Percentiles rank a stretch among this genome's conserved stretches.
These are phyloP conservation scores for Cardamine chenopodiifolia DNA, from an alignment of 345 rosid genomes.

Conservation along the genomic window DNA sequence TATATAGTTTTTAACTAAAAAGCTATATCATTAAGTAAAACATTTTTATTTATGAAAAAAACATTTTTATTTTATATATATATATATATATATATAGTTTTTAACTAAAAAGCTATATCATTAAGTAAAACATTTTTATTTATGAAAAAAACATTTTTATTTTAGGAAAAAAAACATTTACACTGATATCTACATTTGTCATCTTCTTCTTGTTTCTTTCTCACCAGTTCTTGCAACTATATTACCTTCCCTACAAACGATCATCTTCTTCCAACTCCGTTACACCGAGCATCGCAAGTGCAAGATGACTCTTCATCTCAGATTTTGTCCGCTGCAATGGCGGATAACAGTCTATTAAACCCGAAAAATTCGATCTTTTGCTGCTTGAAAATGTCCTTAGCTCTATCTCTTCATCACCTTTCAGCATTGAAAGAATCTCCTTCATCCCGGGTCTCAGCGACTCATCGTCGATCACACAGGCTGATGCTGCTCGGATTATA, in stretches of 20 bases:
- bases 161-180: background rate
- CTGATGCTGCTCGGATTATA: conserved; percentile 79
- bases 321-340: conserved; percentile 64
- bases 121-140: too few relatives aligned
- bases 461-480: conserved; percentile 71
- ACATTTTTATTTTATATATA: too few relatives aligned
- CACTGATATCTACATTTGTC: background rate
- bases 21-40: too few relatives aligned
- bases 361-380: conserved; percentile 59
- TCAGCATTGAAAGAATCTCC: conserved; percentile 57
- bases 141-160: background rate
- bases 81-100: too few relatives aligned
- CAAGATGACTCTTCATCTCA: conserved; percentile 86
- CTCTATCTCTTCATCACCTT: conserved; percentile 53
- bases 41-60: too few relatives aligned
- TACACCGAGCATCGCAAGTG: conserved; percentile 89
- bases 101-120: too few relatives aligned
- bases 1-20: too few relatives aligned
- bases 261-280: conserved; percentile 70
- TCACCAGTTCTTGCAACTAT: conserved; percentile 9
- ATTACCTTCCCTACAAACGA: conserved; percentile 53
- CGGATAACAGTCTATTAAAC: conserved; percentile 63
- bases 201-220: background rate
- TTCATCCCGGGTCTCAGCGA: conserved; percentile 66
- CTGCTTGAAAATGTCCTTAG: conserved; percentile 42